phyloP scores from a whole-genome alignment of 2,329 filamentous ascomycete genomes.

The Calonectria crousiana region DNA sequence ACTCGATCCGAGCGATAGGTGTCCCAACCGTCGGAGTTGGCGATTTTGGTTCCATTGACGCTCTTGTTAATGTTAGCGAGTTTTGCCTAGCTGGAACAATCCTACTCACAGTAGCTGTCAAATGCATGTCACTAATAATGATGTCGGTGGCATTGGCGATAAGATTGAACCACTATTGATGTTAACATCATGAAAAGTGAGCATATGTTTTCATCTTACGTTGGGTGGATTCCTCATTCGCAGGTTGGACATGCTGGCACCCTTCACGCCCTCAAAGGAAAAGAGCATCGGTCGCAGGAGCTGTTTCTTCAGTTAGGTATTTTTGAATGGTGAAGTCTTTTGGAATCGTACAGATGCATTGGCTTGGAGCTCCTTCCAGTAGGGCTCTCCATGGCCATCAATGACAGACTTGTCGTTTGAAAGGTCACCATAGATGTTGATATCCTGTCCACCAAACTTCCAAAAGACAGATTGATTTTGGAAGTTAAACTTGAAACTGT shows the following conservation, averaged over 20 bases:
- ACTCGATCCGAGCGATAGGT: slow-evolving; percentile 72
- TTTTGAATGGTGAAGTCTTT: slow-evolving; percentile 66
- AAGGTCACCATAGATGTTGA: slow-evolving; percentile 76
- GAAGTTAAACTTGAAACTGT: slow-evolving; percentile 73
- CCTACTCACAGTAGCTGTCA: slow-evolving; percentile 59
- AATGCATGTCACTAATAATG: slow-evolving; percentile 72
- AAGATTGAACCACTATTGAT: slow-evolving; percentile 60
- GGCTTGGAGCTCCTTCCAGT: slow-evolving; percentile 37
- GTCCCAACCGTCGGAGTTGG: slow-evolving; percentile 75
- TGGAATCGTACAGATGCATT: slow-evolving; percentile 33
- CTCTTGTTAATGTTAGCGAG: slow-evolving; percentile 27
- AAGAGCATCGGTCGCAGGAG: slow-evolving; percentile 40
- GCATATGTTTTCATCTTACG: slow-evolving; percentile 12
- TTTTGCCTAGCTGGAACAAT: fast-evolving
- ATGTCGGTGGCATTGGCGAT: slow-evolving; percentile 75
- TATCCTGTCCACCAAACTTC: slow-evolving; percentile 48
- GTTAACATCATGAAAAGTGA: not conserved
- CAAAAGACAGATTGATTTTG: slow-evolving; percentile 69
- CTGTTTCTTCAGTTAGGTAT: slow-evolving; percentile 56
- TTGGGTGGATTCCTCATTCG: slow-evolving; percentile 69
- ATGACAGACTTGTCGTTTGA: slow-evolving; percentile 76
- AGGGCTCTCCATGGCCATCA: slow-evolving; percentile 52
- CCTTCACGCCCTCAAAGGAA: slow-evolving; percentile 49
- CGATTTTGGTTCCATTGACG: slow-evolving; percentile 38
- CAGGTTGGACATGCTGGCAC: slow-evolving; percentile 69